Percentiles rank a stretch among this genome's conserved stretches.
Conservation (phyloP, 805 yeast genomes). For the Lachancea cidri region DNA sequence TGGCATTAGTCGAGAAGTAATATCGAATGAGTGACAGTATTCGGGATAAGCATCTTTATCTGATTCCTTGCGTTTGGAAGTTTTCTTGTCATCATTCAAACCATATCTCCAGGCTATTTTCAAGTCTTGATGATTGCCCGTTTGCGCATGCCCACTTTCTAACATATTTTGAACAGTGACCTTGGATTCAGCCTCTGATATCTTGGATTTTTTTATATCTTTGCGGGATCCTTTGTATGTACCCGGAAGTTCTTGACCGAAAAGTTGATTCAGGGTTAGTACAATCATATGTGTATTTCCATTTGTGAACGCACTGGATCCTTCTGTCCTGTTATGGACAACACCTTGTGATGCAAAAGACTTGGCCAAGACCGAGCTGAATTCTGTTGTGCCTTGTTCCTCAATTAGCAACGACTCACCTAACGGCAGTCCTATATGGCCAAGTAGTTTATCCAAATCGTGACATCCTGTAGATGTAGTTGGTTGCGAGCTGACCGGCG, state of each 20-base stretch:
- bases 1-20: constrained; percentile 65
- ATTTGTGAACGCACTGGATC: constrained; percentile 15
- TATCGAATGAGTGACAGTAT: constrained; percentile 67
- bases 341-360: constrained; percentile 74
- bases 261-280: constrained; percentile 50
- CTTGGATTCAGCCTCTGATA: constrained; percentile 53
- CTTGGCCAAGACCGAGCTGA: constrained; percentile 63
- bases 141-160: constrained; percentile 23
- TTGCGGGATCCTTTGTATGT: constrained; percentile 61
- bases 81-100: constrained; percentile 32
- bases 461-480: constrained; percentile 75
- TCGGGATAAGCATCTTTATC: constrained; percentile 41
- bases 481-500: constrained; percentile 64
- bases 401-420: constrained; percentile 68
- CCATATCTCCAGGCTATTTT: constrained; percentile 96
- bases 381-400: constrained; percentile 87
- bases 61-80: constrained; percentile 13
- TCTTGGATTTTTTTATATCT: constrained; percentile 57
- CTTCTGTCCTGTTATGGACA: constrained; percentile 51
- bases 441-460: constrained; percentile 68
- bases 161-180: constrained; percentile 64
- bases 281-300: constrained; percentile 57
- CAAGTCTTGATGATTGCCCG: constrained; percentile 42
- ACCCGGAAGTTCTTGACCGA: constrained; percentile 76
- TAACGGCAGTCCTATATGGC: constrained; percentile 81